Conservation (phyloP, 257 asterid genomes). For the Eucommia ulmoides region DNA sequence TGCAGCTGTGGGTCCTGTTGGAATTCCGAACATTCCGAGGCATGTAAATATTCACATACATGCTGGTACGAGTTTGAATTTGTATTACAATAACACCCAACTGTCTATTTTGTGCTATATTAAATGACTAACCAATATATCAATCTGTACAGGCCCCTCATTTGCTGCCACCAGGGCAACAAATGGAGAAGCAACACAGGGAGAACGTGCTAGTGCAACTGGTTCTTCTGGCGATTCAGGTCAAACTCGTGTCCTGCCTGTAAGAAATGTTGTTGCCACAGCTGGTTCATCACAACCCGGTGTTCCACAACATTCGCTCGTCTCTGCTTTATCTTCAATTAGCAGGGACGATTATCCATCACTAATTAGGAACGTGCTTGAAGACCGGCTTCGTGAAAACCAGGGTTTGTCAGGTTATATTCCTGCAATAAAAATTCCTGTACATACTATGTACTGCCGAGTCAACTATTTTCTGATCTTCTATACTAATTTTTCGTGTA, state of each 20-base stretch:
- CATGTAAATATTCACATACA: constrained; percentile 83
- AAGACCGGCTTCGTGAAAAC: constrained; percentile 17
- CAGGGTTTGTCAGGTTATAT: constrained; percentile 26
- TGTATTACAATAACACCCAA: background rate
- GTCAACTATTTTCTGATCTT: background rate
- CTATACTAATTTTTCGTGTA: constrained; percentile 10
- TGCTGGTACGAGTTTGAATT: constrained; percentile 35
- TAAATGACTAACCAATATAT: too few relatives aligned
- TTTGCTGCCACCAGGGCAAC: constrained; percentile 33
- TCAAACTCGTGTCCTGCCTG: constrained; percentile 30
- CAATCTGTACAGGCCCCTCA: constrained; percentile 33
- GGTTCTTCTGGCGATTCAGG: constrained; percentile 29
- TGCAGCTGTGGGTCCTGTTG: constrained; percentile 42
- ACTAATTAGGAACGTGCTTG: constrained; percentile 19
- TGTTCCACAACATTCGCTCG: constrained; percentile 10
- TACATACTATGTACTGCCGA: too few relatives aligned
- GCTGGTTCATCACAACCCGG: constrained; percentile 29
- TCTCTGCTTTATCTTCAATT: constrained; percentile 20
- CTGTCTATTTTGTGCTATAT: too few relatives aligned
- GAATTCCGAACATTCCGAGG: constrained; percentile 46
- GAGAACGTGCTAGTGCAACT: constrained; percentile 30
- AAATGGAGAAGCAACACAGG: constrained; percentile 42
- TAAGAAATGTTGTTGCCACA: constrained; percentile 21
- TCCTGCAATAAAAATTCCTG: background rate
- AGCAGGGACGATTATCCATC: constrained; percentile 24